Evolutionary conservation across 768 basidiomycete genomes (phyloP).

Genomic region (Naganishia friedmannii): DNA sequence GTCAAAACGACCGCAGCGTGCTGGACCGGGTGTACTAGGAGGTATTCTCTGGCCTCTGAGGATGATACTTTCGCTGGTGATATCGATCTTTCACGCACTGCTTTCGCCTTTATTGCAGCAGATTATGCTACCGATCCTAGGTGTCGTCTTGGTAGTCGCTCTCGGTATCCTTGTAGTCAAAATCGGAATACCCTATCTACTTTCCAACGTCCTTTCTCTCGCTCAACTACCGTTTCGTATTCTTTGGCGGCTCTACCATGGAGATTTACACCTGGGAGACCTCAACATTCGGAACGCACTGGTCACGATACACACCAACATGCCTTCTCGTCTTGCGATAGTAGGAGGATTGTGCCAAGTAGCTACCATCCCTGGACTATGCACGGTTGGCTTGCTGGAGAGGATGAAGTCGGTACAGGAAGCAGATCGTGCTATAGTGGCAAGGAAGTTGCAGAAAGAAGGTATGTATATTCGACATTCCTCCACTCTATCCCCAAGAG

Average conservation of each 20-base stretch:
- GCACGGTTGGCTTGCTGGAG: neutral
- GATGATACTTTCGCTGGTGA: neutral
- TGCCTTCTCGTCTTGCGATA: slow-evolving; percentile 11
- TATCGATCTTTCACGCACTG: slow-evolving; percentile 1
- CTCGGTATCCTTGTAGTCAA: neutral
- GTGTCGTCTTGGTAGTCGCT: neutral
- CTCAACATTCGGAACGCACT: neutral
- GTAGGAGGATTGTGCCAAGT: neutral
- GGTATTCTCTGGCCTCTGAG: neutral
- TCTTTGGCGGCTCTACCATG: neutral
- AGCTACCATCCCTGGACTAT: neutral
- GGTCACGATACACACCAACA: neutral
- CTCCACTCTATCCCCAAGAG: too few relatives aligned
- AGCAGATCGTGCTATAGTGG: slow-evolving; percentile 19
- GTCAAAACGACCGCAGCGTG: neutral
- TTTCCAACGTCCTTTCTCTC: neutral
- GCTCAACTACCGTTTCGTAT: neutral
- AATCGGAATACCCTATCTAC: slow-evolving; percentile 12
- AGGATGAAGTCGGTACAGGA: slow-evolving; percentile 12
- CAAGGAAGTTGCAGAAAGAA: slow-evolving; percentile 27
- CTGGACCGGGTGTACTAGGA: neutral
- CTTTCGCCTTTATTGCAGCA: slow-evolving; percentile 3
- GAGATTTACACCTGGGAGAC: slow-evolving; percentile 1
- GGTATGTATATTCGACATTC: slow-evolving; percentile 1
- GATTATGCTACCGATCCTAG: neutral